These are phyloP conservation scores for Botrytis paeoniae DNA, from an alignment of 2,329 filamentous ascomycete species.

Conservation along the genomic window DNA sequence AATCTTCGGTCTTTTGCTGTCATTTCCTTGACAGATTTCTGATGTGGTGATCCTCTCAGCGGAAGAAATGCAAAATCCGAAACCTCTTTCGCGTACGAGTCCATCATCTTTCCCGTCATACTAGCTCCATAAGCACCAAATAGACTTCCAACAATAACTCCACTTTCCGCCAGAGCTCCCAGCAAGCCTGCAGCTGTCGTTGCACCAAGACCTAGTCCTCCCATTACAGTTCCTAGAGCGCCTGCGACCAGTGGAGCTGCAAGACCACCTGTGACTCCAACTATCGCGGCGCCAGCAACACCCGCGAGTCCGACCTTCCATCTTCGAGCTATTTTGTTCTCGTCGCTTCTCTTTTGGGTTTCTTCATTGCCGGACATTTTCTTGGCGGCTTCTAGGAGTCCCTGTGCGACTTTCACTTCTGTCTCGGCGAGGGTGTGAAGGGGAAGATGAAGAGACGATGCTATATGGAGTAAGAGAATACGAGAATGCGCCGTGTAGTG, in stretches of 20 bases:
- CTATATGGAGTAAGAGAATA: slow-evolving; percentile 65
- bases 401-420: slow-evolving; percentile 72
- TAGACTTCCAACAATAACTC: slow-evolving; percentile 74
- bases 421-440: slow-evolving; percentile 63
- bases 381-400: slow-evolving; percentile 71
- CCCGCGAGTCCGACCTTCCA: slow-evolving; percentile 92
- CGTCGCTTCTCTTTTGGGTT: slow-evolving; percentile 67
- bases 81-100: slow-evolving; percentile 81
- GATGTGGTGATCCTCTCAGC: slow-evolving; percentile 51
- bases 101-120: slow-evolving; percentile 83
- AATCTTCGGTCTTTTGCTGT: slow-evolving; percentile 62
- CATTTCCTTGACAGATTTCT: slow-evolving; percentile 40
- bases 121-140: slow-evolving; percentile 89
- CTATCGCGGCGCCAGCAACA: slow-evolving; percentile 78
- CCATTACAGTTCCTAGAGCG: slow-evolving; percentile 51
- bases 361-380: slow-evolving; percentile 68
- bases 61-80: slow-evolving; percentile 86
- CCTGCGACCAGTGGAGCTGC: slow-evolving; percentile 61
- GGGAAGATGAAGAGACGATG: slow-evolving; percentile 68
- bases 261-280: slow-evolving; percentile 71
- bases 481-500: slow-evolving; percentile 74
- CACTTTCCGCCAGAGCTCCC: slow-evolving; percentile 75
- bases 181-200: slow-evolving; percentile 75
- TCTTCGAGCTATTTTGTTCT: slow-evolving; percentile 66
- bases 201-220: slow-evolving; percentile 70